Conservation (phyloP, 331 rosid species). For the Erythrophleum ivorense region DNA sequence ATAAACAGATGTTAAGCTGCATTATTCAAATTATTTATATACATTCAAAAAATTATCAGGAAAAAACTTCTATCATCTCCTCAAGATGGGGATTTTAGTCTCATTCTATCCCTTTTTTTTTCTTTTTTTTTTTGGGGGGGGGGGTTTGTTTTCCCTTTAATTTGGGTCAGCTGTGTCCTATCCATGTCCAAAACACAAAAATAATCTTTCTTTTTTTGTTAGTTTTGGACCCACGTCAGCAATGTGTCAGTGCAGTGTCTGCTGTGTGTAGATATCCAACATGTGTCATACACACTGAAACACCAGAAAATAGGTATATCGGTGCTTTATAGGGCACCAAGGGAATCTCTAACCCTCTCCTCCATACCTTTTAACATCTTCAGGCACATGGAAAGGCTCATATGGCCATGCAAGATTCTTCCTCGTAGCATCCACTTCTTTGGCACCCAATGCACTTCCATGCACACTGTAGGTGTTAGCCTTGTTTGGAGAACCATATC, state of each 20-base stretch:
- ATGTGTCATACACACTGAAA: not conserved
- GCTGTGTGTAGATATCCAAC: not conserved
- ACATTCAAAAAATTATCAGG: not conserved
- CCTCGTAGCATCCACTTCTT: constrained; percentile 98
- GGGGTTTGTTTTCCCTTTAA: not conserved
- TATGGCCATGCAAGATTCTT: constrained; percentile 97
- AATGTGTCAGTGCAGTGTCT: not conserved
- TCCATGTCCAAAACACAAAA: not conserved
- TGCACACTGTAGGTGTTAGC: constrained; percentile 94
- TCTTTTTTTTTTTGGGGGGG: not conserved
- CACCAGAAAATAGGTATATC: not conserved
- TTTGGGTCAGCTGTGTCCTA: not conserved
- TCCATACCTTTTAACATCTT: constrained; percentile 88
- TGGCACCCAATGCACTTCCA: constrained; percentile 91
- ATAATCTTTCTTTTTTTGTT: not conserved
- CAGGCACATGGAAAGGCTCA: constrained; percentile 98
- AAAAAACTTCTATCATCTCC: not conserved
- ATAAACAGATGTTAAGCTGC: not conserved
- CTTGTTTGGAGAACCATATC: constrained; percentile 98
- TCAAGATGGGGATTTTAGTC: not conserved
- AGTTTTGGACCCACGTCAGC: not conserved
- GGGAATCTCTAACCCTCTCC: constrained; percentile 21
- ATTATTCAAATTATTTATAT: not conserved
- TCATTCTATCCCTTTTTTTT: not conserved
- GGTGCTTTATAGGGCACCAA: not conserved